Percentiles rank a stretch among this genome's conserved stretches.
Conservation (phyloP, 2,329 filamentous ascomycete genomes). For the Ceratocystis alfenasii region DNA sequence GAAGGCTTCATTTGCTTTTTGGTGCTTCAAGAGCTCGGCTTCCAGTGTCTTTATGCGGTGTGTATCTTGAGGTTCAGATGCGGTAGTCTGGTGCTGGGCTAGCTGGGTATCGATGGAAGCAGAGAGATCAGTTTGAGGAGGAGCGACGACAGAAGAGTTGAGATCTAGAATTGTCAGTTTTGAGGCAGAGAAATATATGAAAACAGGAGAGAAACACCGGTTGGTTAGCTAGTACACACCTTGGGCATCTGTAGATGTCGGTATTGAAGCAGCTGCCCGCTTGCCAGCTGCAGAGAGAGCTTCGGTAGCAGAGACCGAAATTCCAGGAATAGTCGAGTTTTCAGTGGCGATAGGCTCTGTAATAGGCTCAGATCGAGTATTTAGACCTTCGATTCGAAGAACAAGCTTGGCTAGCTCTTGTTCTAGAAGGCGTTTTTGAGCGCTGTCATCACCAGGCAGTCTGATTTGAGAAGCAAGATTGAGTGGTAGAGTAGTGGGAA, state of each 20-base stretch:
- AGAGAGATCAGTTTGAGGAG: slow-evolving; percentile 75
- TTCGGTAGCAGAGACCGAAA: slow-evolving; percentile 62
- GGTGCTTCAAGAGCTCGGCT: slow-evolving; percentile 89
- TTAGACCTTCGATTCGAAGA: slow-evolving; percentile 66
- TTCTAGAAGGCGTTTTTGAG: slow-evolving; percentile 69
- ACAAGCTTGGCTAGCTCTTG: slow-evolving; percentile 69
- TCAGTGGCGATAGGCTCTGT: slow-evolving; percentile 22
- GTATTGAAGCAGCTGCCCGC: slow-evolving; percentile 30
- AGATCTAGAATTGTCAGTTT: slow-evolving; percentile 77
- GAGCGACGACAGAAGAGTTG: slow-evolving; percentile 73
- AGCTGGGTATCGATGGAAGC: slow-evolving; percentile 77
- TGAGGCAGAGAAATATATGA: slow-evolving; percentile 44
- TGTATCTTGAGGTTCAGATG: slow-evolving; percentile 74
- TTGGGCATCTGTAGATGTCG: slow-evolving; percentile 37
- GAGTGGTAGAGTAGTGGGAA: slow-evolving; percentile 32
- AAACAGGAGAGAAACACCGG: slow-evolving; percentile 25
- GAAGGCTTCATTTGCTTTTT: slow-evolving; percentile 96
- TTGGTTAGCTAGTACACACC: slow-evolving; percentile 27
- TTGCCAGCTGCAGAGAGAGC: slow-evolving; percentile 48
- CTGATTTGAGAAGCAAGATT: slow-evolving; percentile 43
- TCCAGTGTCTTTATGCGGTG: slow-evolving; percentile 77
- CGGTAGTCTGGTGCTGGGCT: slow-evolving; percentile 57
- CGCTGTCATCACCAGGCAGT: slow-evolving; percentile 64
- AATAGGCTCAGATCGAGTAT: slow-evolving; percentile 57
- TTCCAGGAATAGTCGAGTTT: slow-evolving; percentile 53